Evolutionary conservation across 495 filamentous ascomycete genomes (phyloP).

Genomic region (Bombardia bombarda): DNA sequence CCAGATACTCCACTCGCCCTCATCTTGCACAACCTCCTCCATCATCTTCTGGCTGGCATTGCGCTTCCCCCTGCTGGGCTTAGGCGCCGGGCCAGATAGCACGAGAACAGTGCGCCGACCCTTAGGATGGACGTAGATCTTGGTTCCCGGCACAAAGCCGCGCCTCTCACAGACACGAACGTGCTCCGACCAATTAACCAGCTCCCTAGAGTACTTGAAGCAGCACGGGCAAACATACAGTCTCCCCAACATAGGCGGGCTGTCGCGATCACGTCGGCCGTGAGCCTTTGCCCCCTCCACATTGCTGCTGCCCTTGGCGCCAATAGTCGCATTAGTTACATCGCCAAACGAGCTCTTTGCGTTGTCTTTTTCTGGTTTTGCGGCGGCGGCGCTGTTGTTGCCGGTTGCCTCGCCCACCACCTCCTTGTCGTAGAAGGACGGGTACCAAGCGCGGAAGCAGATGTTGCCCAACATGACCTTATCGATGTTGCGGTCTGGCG

Average conservation of each 20-base stretch:
- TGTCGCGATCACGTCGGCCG: conserved; percentile 20
- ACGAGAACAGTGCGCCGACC: conserved; percentile 25
- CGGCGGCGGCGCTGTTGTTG: conserved; percentile 17
- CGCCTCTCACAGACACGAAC: conserved; percentile 33
- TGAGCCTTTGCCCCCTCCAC: conserved; percentile 29
- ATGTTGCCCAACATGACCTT: conserved; percentile 68
- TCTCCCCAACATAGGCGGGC: conserved; percentile 40
- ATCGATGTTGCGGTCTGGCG: conserved; percentile 56
- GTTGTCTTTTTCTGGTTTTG: conserved; percentile 12
- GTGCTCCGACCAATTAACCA: conserved; percentile 46
- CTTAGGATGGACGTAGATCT: conserved; percentile 43
- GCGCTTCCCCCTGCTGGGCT: conserved; percentile 33
- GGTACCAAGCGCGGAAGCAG: conserved; percentile 70
- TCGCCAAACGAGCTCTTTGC: no score
- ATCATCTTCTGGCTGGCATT: conserved; percentile 42
- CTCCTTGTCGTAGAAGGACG: conserved; percentile 70
- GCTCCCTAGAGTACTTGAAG: conserved; percentile 81
- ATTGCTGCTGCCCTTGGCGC: conserved; percentile 14
- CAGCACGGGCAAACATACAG: conserved; percentile 89
- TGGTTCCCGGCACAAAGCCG: conserved; percentile 32
- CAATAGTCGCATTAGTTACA: neutral
- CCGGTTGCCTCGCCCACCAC: conserved; percentile 41
- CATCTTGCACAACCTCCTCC: conserved; percentile 48
- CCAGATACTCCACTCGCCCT: conserved; percentile 59
- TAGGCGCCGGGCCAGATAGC: conserved; percentile 21